Evolutionary conservation across 2,329 filamentous ascomycete genomes (phyloP).

Genomic region (Geoglossum cookeanum): DNA sequence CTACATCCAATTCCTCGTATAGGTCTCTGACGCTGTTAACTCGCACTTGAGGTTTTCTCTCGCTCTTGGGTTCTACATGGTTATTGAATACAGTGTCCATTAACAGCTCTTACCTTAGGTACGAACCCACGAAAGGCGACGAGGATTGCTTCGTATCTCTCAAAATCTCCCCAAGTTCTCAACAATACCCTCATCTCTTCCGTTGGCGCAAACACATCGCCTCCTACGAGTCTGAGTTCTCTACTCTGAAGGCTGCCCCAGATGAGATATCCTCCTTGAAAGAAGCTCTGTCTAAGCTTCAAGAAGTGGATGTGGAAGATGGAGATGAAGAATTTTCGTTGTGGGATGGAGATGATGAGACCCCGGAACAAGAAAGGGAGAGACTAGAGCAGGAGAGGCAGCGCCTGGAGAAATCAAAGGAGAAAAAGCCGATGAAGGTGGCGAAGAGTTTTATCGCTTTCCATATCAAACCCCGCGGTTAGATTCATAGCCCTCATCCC

Average conservation of each 20-base stretch:
- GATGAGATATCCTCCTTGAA: conserved; percentile 78
- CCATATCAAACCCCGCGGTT: conserved; percentile 98
- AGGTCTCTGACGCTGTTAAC: conserved; percentile 46
- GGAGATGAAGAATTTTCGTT: conserved; percentile 55
- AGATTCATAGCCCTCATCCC: conserved; percentile 19
- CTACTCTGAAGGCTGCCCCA: conserved; percentile 74
- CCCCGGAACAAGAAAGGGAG: conserved; percentile 82
- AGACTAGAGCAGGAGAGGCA: conserved; percentile 69
- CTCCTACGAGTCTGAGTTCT: conserved; percentile 83
- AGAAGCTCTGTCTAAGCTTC: conserved; percentile 79
- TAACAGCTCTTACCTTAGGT: conserved; percentile 21
- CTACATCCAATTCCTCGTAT: conserved; percentile 55
- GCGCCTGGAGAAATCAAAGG: conserved; percentile 80
- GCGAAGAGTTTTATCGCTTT: conserved; percentile 94
- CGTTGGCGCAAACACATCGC: conserved; percentile 99
- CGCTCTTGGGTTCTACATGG: not conserved
- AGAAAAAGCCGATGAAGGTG: conserved; percentile 94
- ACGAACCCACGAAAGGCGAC: conserved; percentile 77
- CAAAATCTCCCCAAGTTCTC: conserved; percentile 51
- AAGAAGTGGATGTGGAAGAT: conserved; percentile 37
- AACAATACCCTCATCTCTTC: conserved; percentile 83
- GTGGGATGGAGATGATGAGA: conserved; percentile 85
- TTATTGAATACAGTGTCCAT: conserved; percentile 11
- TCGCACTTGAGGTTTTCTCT: conserved; percentile 1
- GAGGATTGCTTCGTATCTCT: conserved; percentile 88